phyloP scores from a whole-genome alignment of 169 alveolate genomes.

The Cryptosporidium baileyi region DNA sequence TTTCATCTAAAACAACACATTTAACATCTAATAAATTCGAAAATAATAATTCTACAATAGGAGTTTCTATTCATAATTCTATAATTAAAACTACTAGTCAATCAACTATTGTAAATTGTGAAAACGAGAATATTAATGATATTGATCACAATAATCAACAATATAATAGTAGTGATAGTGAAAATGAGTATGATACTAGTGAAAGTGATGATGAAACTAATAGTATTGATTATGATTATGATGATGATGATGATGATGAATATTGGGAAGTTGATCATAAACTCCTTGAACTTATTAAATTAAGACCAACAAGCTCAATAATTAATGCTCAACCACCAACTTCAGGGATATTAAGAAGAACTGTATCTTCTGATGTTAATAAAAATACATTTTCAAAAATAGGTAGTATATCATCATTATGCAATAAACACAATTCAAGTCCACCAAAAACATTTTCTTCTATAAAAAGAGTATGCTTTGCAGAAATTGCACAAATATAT shows the following conservation, averaged over 20 bases:
- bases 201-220: not conserved
- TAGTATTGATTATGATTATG: not conserved
- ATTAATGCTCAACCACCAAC: conserved; percentile 55
- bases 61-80: no score
- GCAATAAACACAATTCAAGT: conserved; percentile 35
- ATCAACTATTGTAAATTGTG: no score
- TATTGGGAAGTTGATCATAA: conserved; percentile 34
- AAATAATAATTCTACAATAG: not conserved
- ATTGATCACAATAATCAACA: not conserved
- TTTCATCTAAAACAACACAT: not conserved
- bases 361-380: conserved; percentile 3
- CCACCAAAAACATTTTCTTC: conserved; percentile 56
- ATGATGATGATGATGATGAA: conserved; percentile 23
- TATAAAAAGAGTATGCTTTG: conserved; percentile 56
- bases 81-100: no score
- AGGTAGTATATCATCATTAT: conserved; percentile 32
- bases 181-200: not conserved
- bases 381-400: conserved; percentile 20
- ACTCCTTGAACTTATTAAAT: conserved; percentile 28
- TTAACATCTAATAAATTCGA: not conserved
- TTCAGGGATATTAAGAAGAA: conserved; percentile 30
- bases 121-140: no score
- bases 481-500: conserved; percentile 39
- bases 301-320: conserved; percentile 42
- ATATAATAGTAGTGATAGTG: not conserved